These are phyloP conservation scores for Paecilomyces dactylethromorphus DNA, from an alignment of 2,329 filamentous ascomycete genomes.

Conservation along the genomic window DNA sequence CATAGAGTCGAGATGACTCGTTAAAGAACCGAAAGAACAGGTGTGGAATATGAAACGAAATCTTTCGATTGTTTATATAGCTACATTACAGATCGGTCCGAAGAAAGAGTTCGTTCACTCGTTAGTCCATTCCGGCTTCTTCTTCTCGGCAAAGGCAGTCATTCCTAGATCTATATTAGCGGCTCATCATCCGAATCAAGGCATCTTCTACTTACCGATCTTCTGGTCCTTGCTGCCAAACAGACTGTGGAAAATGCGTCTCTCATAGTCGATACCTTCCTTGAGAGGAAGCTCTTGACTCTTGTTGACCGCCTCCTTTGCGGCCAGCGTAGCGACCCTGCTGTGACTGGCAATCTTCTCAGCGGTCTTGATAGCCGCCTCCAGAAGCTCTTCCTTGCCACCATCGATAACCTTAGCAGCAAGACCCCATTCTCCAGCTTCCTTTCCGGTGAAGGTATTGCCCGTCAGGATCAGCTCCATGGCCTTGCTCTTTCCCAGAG, in stretches of 20 bases:
- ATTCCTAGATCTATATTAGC: constrained; percentile 44
- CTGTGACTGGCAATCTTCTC: constrained; percentile 85
- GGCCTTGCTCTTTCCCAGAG: constrained; percentile 74
- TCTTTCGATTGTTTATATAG: neutral
- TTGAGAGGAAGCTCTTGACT: constrained; percentile 82
- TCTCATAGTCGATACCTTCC: constrained; percentile 92
- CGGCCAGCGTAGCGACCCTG: constrained; percentile 77
- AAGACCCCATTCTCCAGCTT: constrained; percentile 86
- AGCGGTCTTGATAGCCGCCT: constrained; percentile 73
- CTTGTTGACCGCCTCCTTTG: constrained; percentile 99
- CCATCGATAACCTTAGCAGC: constrained; percentile 72
- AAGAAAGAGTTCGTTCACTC: constrained; percentile 44
- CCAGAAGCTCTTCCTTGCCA: constrained; percentile 73
- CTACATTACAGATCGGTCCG: neutral
- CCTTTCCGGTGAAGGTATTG: constrained; percentile 71
- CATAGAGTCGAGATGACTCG: neutral
- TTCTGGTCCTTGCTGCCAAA: constrained; percentile 97
- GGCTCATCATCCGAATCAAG: constrained; percentile 3
- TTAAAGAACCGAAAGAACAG: neutral
- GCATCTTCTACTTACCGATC: constrained; percentile 56
- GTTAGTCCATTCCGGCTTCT: constrained; percentile 84
- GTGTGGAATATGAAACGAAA: neutral
- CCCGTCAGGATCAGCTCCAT: constrained; percentile 92
- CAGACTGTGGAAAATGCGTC: constrained; percentile 82
- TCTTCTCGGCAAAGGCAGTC: constrained; percentile 92